Evolutionary conservation across 306 rosid genomes (phyloP), one percentile per base, ranked within the genome.

Genomic region (Delonix regia): DNA sequence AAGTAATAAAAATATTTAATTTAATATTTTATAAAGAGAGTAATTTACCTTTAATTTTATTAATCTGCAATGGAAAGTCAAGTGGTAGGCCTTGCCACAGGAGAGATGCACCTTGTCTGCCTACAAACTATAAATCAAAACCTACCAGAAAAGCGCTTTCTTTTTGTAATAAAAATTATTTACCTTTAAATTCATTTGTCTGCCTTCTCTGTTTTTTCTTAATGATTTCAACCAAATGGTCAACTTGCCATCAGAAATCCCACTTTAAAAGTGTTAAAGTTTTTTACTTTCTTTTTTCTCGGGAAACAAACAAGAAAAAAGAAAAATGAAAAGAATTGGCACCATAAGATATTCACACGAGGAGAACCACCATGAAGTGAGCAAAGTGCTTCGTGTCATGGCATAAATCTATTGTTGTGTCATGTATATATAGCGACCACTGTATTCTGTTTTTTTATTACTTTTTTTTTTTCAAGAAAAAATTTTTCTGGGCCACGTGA

Each of bases 101-200:
- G 83, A 79, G 70, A 76, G 96, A 93, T 87, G 83, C 91, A 33
- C 28, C 49, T 90, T 93, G 97, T 90, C 96, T 77, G 87, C 87
- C 91, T 82, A 85, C 51, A 79, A 69, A 60, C 80, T 69, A 73
- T 33, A 90, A 86, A 87, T 79, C 82, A 6, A 61, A 74, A 42
- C 88, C 86, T 78, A 67, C 71, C 83, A 76, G 44, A 83, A 51
- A 83, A 71, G 22, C 83, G 83, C 28, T 74, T 8, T n/a, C 6
- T 24, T 47, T 15, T 11, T 42, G 47, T 42, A 5, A 42, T 2
- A 42, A 42, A 6, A 2, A n/a, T n/a, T n/a, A n/a, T n/a, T n/a
- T n/a, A n/a, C n/a, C n/a, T n/a, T n/a, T n/a, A n/a, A n/a, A n/a
- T n/a, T n/a, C n/a, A n/a, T n/a, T n/a, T n/a, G n/a, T n/a, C n/a